phyloP scores from a whole-genome alignment of 228 moss, liverwort and hornwort genomes.

The Sphagnum magellanicum region DNA sequence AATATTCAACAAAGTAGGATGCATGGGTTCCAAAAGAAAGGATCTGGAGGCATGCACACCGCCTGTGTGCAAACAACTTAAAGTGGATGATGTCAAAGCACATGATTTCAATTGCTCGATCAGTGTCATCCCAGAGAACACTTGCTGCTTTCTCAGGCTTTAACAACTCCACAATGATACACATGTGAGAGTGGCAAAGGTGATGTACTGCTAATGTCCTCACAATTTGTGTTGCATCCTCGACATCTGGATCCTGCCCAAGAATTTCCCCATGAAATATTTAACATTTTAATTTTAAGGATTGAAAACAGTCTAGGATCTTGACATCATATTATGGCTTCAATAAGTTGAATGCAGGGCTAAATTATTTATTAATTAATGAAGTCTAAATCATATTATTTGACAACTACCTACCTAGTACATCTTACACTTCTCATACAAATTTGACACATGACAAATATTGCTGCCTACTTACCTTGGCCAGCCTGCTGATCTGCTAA shows the following conservation, averaged over 20 bases:
- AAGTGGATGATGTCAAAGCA: constrained; percentile 83
- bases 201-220: constrained; percentile 80
- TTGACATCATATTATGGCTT: no score
- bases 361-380: no score
- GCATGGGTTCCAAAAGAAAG: constrained; percentile 65
- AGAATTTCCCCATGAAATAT: no score
- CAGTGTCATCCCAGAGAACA: constrained; percentile 95
- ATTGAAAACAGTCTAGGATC: no score
- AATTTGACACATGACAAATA: no score
- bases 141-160: constrained; percentile 79
- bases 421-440: no score
- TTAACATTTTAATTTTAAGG: no score
- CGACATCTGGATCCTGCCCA: constrained; percentile 67
- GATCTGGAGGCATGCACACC: no score
- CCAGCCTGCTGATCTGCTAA: constrained; percentile 79
- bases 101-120: constrained; percentile 78
- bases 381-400: no score
- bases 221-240: constrained; percentile 92
- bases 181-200: constrained; percentile 61
- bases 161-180: constrained; percentile 87
- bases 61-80: constrained; percentile 55
- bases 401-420: no score
- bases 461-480: constrained; percentile 31
- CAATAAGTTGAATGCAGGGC: no score
- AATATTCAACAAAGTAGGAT: background rate